Conservation (phyloP, 1,284 basidiomycete species). For the Cutaneotrichosporon daszewskae region DNA sequence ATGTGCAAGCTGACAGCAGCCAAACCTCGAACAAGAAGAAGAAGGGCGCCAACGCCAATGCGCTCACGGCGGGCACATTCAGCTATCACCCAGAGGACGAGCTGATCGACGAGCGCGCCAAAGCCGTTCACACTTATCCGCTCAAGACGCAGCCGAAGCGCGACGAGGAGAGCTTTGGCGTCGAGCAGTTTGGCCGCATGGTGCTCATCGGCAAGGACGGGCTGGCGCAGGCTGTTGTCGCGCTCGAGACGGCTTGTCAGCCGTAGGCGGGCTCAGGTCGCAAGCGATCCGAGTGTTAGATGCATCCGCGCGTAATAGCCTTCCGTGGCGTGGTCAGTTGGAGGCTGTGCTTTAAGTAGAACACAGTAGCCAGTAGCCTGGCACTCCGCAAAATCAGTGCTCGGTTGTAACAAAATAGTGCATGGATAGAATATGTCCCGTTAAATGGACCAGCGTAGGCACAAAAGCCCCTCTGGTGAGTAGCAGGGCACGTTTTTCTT, state of each 20-base stretch:
- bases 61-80: constrained; percentile 49
- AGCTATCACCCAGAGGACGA: constrained; percentile 84
- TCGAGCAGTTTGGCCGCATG: constrained; percentile 69
- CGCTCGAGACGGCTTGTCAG: constrained; percentile 45
- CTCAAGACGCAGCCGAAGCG: constrained; percentile 61
- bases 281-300: too few relatives aligned
- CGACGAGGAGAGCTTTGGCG: constrained; percentile 68
- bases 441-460: constrained; percentile 4
- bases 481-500: constrained; percentile 17
- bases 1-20: background rate
- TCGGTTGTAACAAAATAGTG: too few relatives aligned
- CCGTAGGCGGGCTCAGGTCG: too few relatives aligned
- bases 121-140: constrained; percentile 59
- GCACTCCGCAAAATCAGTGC: too few relatives aligned
- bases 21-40: constrained; percentile 25
- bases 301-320: too few relatives aligned
- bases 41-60: constrained; percentile 36
- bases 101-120: constrained; percentile 62
- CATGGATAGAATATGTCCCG: too few relatives aligned
- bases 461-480: constrained; percentile 18
- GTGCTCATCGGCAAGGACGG: constrained; percentile 57
- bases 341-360: too few relatives aligned
- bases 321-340: too few relatives aligned
- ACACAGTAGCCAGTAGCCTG: too few relatives aligned
- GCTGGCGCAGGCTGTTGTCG: constrained; percentile 40